phyloP scores from a whole-genome alignment of 495 filamentous ascomycete species.

The Aspergillus mulundensis region DNA sequence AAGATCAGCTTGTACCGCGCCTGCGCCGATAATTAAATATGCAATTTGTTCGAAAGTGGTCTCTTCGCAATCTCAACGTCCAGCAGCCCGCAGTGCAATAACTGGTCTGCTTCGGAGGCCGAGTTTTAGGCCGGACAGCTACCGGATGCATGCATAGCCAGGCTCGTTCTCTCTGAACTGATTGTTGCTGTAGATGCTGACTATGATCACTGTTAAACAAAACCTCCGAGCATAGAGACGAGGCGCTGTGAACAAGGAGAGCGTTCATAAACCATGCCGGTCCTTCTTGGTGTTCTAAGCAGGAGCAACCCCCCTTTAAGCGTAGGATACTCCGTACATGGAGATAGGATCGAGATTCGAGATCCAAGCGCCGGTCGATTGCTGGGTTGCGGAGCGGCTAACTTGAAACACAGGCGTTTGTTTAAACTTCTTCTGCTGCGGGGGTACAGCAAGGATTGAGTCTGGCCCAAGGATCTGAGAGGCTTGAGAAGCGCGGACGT shows the following conservation, averaged over 20 bases:
- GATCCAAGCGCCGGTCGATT: not conserved
- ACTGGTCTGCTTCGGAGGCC: not conserved
- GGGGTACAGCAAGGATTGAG: not conserved
- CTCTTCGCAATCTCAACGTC: too few species aligned
- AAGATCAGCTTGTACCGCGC: too few species aligned
- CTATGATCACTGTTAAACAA: not conserved
- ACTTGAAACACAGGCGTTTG: not conserved
- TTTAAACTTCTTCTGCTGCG: not conserved
- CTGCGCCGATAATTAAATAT: too few species aligned
- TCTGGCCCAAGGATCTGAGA: not conserved
- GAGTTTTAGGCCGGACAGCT: not conserved
- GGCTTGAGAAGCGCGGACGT: not conserved
- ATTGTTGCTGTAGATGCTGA: not conserved
- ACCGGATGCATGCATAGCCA: not conserved
- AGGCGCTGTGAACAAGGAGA: not conserved
- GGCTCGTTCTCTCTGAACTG: not conserved
- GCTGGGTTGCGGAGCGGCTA: not conserved
- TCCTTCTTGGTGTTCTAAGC: too few species aligned
- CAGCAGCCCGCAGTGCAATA: too few species aligned
- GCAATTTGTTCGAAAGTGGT: too few species aligned
- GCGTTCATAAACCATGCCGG: not conserved
- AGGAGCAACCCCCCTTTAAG: too few species aligned
- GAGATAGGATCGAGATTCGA: not conserved
- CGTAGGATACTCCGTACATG: not conserved
- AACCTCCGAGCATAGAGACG: not conserved